Conservation (phyloP, 176 grass and related monocot species). For the Oryza brachyantha region DNA sequence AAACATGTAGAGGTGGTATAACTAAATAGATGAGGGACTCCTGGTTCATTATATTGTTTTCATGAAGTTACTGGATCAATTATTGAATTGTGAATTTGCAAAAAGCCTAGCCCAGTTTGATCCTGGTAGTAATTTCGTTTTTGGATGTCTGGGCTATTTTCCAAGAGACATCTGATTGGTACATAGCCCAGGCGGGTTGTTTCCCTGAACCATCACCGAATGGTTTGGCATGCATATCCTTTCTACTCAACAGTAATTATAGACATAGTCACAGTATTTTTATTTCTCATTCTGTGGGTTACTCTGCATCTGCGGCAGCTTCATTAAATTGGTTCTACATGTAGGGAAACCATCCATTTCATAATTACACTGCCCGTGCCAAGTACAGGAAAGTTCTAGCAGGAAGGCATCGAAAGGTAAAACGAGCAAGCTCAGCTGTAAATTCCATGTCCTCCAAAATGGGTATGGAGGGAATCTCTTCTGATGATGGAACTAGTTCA, state of each 20-base stretch:
- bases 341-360: conserved; percentile 90
- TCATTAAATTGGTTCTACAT: conserved; percentile 18
- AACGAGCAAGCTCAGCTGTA: conserved; percentile 24
- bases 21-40: not conserved
- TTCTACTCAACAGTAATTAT: not conserved
- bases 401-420: conserved; percentile 35
- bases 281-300: not conserved
- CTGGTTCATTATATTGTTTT: not conserved
- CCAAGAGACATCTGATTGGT: not conserved
- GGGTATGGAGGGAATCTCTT: conserved; percentile 18
- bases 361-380: conserved; percentile 89
- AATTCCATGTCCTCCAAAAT: conserved; percentile 39
- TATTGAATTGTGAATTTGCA: conserved; percentile 1
- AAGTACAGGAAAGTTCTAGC: conserved; percentile 70
- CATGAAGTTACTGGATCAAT: not conserved
- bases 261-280: not conserved
- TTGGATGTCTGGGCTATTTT: not conserved
- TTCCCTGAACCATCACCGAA: not conserved
- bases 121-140: not conserved
- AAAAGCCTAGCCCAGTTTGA: not conserved
- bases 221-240: not conserved
- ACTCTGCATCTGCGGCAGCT: not conserved
- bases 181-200: not conserved
- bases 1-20: not conserved
- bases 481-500: conserved; percentile 29